A percentile compares a stretch with the other conserved stretches of the same genome.
These are phyloP conservation scores for Cokeromyces recurvatus DNA, from an alignment of 371 early-diverging fungal species.

Conservation along the genomic window DNA sequence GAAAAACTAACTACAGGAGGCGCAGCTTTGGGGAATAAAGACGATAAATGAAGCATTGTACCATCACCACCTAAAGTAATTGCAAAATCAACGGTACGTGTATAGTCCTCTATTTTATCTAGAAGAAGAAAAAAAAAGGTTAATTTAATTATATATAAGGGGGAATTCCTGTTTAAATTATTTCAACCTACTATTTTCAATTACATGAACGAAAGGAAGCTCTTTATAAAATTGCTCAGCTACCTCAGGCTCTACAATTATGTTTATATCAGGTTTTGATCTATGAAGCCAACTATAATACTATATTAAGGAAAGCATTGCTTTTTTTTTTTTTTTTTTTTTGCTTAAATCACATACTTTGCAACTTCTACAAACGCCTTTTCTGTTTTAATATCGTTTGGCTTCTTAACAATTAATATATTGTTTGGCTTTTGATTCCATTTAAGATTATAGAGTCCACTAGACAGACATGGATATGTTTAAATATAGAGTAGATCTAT, in stretches of 20 bases:
- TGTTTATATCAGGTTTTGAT: constrained; percentile 52
- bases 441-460: constrained; percentile 51
- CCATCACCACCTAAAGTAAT: constrained; percentile 97
- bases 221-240: constrained; percentile 49
- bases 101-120: constrained; percentile 44
- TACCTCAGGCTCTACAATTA: constrained; percentile 66
- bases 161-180: not conserved
- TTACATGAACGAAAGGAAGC: constrained; percentile 56
- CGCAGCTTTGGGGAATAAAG: constrained; percentile 71
- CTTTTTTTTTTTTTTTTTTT: no score
- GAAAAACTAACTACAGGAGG: constrained; percentile 93
- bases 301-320: no score
- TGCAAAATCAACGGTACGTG: constrained; percentile 74
- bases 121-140: not conserved
- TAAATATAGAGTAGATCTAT: not conserved
- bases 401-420: constrained; percentile 77
- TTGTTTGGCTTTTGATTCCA: constrained; percentile 71
- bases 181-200: constrained; percentile 38
- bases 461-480: constrained; percentile 8
- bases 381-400: constrained; percentile 62
- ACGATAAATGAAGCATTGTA: constrained; percentile 87
- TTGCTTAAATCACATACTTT: no score
- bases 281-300: constrained; percentile 63
- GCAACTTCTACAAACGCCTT: constrained; percentile 61
- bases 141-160: not conserved